A percentile compares a stretch with the other conserved stretches of the same genome.
Conservation (phyloP, 768 basidiomycete genomes). For the Boletus eberwhitei region DNA sequence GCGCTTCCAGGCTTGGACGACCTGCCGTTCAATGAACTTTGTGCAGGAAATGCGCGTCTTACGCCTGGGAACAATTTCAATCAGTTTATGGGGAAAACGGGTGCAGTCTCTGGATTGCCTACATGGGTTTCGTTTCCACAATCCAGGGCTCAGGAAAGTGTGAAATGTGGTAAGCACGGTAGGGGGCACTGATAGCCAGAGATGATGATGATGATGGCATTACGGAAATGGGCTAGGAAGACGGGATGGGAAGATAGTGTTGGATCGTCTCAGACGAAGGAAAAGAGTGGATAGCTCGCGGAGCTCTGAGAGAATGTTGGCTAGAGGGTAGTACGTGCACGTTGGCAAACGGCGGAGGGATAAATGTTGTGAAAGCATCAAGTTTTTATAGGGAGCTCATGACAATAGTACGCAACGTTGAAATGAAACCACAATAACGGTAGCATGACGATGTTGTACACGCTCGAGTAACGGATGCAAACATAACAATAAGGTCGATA, state of each 20-base stretch:
- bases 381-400: slow-evolving; percentile 17
- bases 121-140: slow-evolving; percentile 26
- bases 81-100: not conserved
- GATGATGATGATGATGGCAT: slow-evolving; percentile 7
- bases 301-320: slow-evolving; percentile 24
- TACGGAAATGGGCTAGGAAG: not conserved
- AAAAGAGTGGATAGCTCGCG: slow-evolving; percentile 25
- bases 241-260: not conserved
- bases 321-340: not conserved
- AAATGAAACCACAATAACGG: not conserved
- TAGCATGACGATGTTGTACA: not conserved
- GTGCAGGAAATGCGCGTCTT: slow-evolving; percentile 33
- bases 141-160: slow-evolving; percentile 24
- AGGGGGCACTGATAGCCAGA: slow-evolving; percentile 5
- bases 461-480: not conserved
- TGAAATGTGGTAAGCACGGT: slow-evolving; percentile 12
- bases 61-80: slow-evolving; percentile 7
- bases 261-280: slow-evolving; percentile 25
- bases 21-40: slow-evolving; percentile 54
- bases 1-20: slow-evolving; percentile 60
- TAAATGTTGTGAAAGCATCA: not conserved
- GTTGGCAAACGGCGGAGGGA: not conserved
- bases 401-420: slow-evolving; percentile 15
- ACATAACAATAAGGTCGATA: slow-evolving; percentile 14
- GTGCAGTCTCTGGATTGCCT: not conserved